These are phyloP conservation scores for Drosera spatulata DNA, from an alignment of 179 eudicot genomes.

Conservation along the genomic window DNA sequence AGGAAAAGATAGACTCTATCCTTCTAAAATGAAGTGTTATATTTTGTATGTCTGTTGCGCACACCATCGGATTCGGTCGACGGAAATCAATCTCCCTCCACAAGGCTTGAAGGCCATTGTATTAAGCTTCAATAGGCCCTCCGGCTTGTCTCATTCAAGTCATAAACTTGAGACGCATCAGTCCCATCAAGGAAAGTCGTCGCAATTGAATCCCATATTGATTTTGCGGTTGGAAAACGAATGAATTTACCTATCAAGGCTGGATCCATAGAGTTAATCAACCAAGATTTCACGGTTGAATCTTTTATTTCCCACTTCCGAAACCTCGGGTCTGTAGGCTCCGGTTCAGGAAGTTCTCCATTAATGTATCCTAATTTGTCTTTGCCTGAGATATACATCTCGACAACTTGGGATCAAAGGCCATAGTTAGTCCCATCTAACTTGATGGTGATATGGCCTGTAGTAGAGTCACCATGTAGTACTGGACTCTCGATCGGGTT, in stretches of 20 bases:
- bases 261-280: neutral
- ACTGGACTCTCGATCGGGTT: too few relatives aligned
- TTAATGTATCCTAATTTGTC: conserved; percentile 5
- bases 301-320: conserved; percentile 1
- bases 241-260: neutral
- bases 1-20: conserved; percentile 1
- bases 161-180: conserved; percentile 1
- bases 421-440: conserved; percentile 1
- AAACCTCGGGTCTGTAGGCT: neutral
- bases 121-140: neutral
- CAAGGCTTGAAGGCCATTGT: neutral
- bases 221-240: neutral
- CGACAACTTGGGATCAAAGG: conserved; percentile 4
- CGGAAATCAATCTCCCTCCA: conserved; percentile 1
- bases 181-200: neutral
- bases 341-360: neutral
- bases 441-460: conserved; percentile 5
- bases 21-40: neutral
- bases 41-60: neutral
- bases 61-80: conserved; percentile 1
- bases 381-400: conserved; percentile 3
- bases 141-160: neutral
- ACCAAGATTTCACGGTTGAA: conserved; percentile 2
- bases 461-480: too few relatives aligned
- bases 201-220: neutral